Evolutionary conservation across 225 moss, liverwort and hornwort genomes (phyloP), one percentile per base, ranked within the genome.

Genomic region (Physcomitrellopsis africana): DNA sequence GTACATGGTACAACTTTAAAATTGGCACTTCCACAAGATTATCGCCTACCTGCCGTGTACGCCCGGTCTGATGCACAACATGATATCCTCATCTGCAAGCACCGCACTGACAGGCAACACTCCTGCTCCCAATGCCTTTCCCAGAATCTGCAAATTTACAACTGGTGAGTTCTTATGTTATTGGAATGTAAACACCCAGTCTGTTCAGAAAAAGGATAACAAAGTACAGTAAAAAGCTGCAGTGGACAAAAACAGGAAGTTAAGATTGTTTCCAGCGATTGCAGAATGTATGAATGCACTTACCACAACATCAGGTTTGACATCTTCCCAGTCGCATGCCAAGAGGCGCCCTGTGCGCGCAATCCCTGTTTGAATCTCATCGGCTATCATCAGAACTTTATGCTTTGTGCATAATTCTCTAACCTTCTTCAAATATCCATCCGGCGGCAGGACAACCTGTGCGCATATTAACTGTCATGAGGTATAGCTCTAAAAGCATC

Each of bases 301-400:
- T 82, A 92, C 95, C 85, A 99, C 95, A 41, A 99, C 79, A 78
- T 99, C 99, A 54, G 99, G 93, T 67, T 95, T 90, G 60, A 99
- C 83, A 72, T 89, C 67, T 75, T 99, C 99, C 95, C 99, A 99
- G 66, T 99, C 93, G 60, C 93, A 90, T 22, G 99, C 95, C 65
- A 99, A 86, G 60, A 95, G 85, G 68, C 92, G 93, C 41, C 99
- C 99, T 76, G 93, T 95, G 4, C 95, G 92, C 67, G 80, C 99
- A 75, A 95, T 93, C 48, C 99, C 99, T 65, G 95, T 95, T 78
- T 99, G 99, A 68, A 99, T 91, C 83, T 99, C 99, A 77, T 99
- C 99, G 69, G 99, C 99, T 80, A 99, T 88, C 95, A 99, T 99
- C 88, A 99, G 67, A 23, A 99, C 90, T 64, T 93, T 92, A 86